Evolutionary conservation across 1,284 basidiomycete species (phyloP), one percentile per base, ranked within the genome.

Genomic region (Ceratobasidium sp.): DNA sequence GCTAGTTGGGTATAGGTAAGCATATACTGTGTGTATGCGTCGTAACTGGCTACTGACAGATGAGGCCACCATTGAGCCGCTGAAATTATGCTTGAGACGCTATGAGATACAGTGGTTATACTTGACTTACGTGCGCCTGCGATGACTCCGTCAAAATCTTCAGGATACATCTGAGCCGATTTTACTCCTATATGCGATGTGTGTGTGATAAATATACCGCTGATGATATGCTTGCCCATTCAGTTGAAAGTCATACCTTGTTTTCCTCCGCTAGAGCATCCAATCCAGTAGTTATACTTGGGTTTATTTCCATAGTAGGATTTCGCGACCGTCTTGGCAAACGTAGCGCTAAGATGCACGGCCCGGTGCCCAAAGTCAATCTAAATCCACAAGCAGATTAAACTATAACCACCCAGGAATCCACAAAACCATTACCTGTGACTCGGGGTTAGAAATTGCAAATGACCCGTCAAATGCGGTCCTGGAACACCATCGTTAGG

Each of bases 1-100:
- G 5, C 62, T 66, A 47, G n/a, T 36, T 36, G 33, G 33, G 11
- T 5, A 11, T 4, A 36, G 4, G 11, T 36, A 4, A 36, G 11
- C 33, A 36, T 36, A 4, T 11, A 36, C 33, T 36, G 11, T 11
- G 11, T 5, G 11, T 5, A 5, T 11, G 4, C 4, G 33, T 4
- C 33, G 4, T 4, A 36, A 36, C 4, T 36, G 16, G 21, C 9
- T 19, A 41, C 62, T 23, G 21, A 66, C 62, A 66, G 62, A 25
- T 56, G 62, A 13, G 62, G 41, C 62, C 62, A 66, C 62, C 62
- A 66, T 47, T 66, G 62, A 16, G 62, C 62, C 25, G 62, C 62
- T 66, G 29, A 33, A 27, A 1, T 16, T 14, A 56, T 39, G 6
- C 16, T 19, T 41, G 29, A 36, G 33, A 36, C 33, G 11, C 4